These are phyloP conservation scores for Apiotrichum montevideense DNA, from an alignment of 1,284 basidiomycete genomes.

Conservation along the genomic window DNA sequence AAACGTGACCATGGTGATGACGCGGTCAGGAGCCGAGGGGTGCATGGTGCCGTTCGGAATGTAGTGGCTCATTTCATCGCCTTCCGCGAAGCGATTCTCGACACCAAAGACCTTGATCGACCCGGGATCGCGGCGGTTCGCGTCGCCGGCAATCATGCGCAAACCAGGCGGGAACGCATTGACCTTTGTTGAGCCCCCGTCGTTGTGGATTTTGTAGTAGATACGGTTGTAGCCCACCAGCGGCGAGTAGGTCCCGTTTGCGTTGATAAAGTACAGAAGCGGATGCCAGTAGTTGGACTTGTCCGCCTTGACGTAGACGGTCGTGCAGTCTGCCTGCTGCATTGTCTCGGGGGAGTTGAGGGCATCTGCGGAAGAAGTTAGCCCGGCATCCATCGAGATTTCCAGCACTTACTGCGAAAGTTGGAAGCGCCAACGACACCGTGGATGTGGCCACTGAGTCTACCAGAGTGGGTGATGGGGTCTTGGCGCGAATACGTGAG, in stretches of 20 bases:
- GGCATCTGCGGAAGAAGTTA: conserved; percentile 12
- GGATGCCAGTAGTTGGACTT: conserved; percentile 50
- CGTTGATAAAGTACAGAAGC: conserved; percentile 47
- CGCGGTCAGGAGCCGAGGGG: neutral
- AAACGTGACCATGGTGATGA: conserved; percentile 32
- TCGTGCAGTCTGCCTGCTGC: conserved; percentile 26
- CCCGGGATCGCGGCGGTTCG: conserved; percentile 11
- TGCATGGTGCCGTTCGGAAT: neutral
- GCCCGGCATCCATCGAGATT: neutral
- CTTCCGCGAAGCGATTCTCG: neutral
- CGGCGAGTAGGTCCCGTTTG: conserved; percentile 24
- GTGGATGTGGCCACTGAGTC: conserved; percentile 41
- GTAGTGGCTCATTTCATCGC: neutral
- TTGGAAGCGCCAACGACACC: conserved; percentile 40
- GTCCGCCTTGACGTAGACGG: conserved; percentile 41
- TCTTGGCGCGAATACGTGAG: conserved; percentile 41
- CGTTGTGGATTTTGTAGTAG: conserved; percentile 40
- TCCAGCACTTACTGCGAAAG: conserved; percentile 26
- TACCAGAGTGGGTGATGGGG: conserved; percentile 42
- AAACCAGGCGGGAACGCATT: conserved; percentile 45
- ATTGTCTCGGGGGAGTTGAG: conserved; percentile 22
- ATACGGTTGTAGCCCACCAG: conserved; percentile 21
- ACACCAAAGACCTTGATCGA: neutral
- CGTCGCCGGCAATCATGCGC: conserved; percentile 48
- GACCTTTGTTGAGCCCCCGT: conserved; percentile 14